Conservation (phyloP, 495 filamentous ascomycete species). For the Aspergillus cristatus region DNA sequence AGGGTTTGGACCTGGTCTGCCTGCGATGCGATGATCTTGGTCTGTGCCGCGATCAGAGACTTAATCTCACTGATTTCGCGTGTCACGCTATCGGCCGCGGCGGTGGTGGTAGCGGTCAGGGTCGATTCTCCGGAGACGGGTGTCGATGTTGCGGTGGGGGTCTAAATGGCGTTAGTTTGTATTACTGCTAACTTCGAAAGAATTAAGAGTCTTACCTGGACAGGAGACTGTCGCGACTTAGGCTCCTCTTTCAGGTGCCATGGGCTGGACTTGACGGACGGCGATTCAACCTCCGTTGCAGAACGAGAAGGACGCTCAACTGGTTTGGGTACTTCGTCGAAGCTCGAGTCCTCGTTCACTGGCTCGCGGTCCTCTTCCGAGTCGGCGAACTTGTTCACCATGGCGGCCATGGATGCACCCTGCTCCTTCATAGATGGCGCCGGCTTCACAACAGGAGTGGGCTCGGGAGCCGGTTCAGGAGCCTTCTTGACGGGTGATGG, state of each 20-base stretch:
- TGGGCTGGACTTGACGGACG: conserved; percentile 24
- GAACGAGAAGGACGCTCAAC: conserved; percentile 37
- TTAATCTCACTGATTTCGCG: conserved; percentile 39
- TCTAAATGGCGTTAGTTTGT: conserved; percentile 2
- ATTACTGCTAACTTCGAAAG: conserved; percentile 3
- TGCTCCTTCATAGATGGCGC: conserved; percentile 70
- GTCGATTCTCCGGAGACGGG: conserved; percentile 14
- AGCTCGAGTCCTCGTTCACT: conserved; percentile 62
- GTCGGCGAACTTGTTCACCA: conserved; percentile 80
- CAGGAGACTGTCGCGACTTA: conserved; percentile 12
- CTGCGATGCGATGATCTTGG: conserved; percentile 36
- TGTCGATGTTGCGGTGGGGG: conserved; percentile 11
- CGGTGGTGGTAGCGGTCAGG: conserved; percentile 8
- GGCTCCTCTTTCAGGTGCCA: conserved; percentile 27
- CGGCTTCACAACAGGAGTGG: conserved; percentile 39
- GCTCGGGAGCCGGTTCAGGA: conserved; percentile 27
- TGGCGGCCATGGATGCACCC: conserved; percentile 70
- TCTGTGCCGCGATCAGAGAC: conserved; percentile 34
- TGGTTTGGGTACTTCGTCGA: conserved; percentile 70
- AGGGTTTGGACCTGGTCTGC: conserved; percentile 35
- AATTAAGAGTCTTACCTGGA: conserved; percentile 7
- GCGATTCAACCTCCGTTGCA: conserved; percentile 18
- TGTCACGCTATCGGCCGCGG: conserved; percentile 17
- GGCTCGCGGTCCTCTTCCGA: conserved; percentile 50
- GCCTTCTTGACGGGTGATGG: conserved; percentile 33